Evolutionary conservation across 1,284 basidiomycete genomes (phyloP), one percentile per base, ranked within the genome.

Genomic region (Naganishia liquefaciens): DNA sequence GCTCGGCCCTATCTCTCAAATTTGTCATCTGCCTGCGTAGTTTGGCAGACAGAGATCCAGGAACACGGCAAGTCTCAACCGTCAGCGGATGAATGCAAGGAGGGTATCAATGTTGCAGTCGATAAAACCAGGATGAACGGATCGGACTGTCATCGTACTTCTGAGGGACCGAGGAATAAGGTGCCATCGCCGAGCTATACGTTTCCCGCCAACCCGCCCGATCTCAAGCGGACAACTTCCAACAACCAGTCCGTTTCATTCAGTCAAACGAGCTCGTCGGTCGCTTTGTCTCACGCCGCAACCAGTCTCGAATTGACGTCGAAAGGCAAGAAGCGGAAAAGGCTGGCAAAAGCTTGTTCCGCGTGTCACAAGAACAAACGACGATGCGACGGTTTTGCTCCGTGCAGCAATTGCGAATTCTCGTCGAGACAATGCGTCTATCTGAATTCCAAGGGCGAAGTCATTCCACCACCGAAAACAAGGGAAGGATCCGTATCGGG

Each of bases 401-500:
- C 81, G 1, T 82, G 81, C 69, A 79, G 77, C 53, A 82, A 82
- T 70, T 82, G 81, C 73, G 81, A 82, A 70, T 81, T 82, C 67
- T 80, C 79, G 7, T 78, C 78, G 15, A 68, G 79, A 44, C 71
- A 75, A 3, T 82, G 81, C 68, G 71, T 77, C 43, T 82, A 82
- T 64, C 64, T 79, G 69, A 79, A 80, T 67, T 72, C 77, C 5
- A 73, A 75, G 55, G 77, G 78, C 28, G 75, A 79, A 51, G 70
- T 73, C 21, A 78, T 79, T 25, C 77, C 77, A 1, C 77, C 78
- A 4, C 78, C 78, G 15, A 72, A 76, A 15, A 77, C 76, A 6
- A 71, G 77, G 15, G 75, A 76, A 40, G 69, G 72, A 1, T 73
- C 73, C 17, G 67, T 67, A 3, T 46, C 40, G n/a, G 37, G 33